Evolutionary conservation across 495 filamentous ascomycete species (phyloP).

Genomic region (Amorphotheca resinae): DNA sequence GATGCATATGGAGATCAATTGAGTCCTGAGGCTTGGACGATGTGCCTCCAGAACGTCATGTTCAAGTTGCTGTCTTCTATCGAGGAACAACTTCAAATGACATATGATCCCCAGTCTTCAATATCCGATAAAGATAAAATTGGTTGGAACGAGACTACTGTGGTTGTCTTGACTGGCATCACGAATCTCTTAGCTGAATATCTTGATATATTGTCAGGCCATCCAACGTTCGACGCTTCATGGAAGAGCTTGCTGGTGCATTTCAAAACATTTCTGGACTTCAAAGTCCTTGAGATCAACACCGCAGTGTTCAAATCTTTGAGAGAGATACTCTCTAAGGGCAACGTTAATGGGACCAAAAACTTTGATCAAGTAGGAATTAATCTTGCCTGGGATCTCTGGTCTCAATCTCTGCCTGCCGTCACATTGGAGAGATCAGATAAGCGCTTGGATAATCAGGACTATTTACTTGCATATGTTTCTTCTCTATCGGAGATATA

Average conservation of each 20-base stretch:
- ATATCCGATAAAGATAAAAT: constrained; percentile 29
- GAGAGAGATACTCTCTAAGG: constrained; percentile 50
- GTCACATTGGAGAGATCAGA: constrained; percentile 30
- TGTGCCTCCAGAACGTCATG: constrained; percentile 69
- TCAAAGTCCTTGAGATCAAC: constrained; percentile 53
- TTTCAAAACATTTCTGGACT: constrained; percentile 45
- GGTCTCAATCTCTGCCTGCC: constrained; percentile 50
- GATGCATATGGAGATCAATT: constrained; percentile 80
- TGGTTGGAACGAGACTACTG: constrained; percentile 67
- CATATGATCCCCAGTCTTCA: constrained; percentile 9
- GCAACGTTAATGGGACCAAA: constrained; percentile 28
- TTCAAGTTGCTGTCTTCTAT: constrained; percentile 57
- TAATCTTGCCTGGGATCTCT: constrained; percentile 57
- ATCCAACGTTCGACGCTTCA: constrained; percentile 44
- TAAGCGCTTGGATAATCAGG: constrained; percentile 52
- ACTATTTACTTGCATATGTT: constrained; percentile 67
- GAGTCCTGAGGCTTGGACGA: constrained; percentile 64
- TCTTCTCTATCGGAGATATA: constrained; percentile 67
- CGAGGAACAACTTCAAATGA: constrained; percentile 30
- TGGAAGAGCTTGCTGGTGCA: constrained; percentile 60
- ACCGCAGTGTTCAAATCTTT: constrained; percentile 59
- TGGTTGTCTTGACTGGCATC: constrained; percentile 58
- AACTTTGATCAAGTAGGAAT: constrained; percentile 45
- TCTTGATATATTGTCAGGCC: constrained; percentile 44
- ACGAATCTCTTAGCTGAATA: constrained; percentile 56